Evolutionary conservation across 768 basidiomycete genomes (phyloP), one percentile per base, ranked within the genome.

Genomic region (Pholiota microspora): DNA sequence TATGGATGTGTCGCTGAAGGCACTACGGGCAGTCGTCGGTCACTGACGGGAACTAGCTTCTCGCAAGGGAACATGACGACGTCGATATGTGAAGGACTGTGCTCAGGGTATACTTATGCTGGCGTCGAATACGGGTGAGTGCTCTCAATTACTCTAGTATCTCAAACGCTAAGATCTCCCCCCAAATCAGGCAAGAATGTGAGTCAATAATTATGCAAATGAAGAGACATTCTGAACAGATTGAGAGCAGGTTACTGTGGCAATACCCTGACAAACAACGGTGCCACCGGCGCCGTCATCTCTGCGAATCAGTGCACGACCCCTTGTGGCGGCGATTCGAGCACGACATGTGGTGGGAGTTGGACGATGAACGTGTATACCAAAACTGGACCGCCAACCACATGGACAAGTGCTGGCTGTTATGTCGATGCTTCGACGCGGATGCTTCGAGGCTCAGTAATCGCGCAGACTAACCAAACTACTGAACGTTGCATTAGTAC

Each of bases 301-400:
- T 16, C 56, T 24, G 45, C 53, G 1, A 60, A 49, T 40, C 62
- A 60, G 16, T 71, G 70, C 38, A 53, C 53, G 32, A 51, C 47
- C 23, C 44, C 46, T 13, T 71, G 57, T 44, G 54, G 54, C 55
- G 69, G 67, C 13, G 66, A 71, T 49, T 46, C 65, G 8, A 55
- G 50, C 31, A 59, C 69, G 53, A 70, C 54, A 47, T 74, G 73
- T 49, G 73, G 73, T 13, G 71, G 64, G 3, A 51, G 56, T 5
- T 74, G 71, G 71, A 63, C 67, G 0, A 53, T 67, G 48, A 70
- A 67, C 50, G 64, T 73, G 1, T 73, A 68, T 55, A 59, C 55
- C 21, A 64, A 59, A 34, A 36, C 47, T 32, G 27, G 29, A 9
- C 44, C 56, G 12, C 38, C 56, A 16, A 55, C 57, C 2, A 32